Conservation (phyloP, 169 alveolate genomes). For the Besnoitia besnoiti region DNA sequence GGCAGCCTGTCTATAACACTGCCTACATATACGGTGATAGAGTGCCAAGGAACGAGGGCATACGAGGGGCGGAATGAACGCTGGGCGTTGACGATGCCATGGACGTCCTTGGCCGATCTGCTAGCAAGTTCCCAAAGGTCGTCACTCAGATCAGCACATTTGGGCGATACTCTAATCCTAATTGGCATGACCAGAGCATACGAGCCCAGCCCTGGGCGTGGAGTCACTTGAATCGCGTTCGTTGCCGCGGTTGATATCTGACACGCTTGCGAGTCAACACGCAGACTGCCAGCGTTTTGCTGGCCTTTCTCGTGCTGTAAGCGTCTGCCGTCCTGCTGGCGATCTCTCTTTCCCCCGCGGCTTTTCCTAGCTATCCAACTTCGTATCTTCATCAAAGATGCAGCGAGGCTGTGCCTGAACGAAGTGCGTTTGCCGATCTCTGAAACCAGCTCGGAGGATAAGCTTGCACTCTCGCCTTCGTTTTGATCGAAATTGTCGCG, state of each 20-base stretch:
- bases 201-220: constrained; percentile 57
- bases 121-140: constrained; percentile 57
- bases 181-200: constrained; percentile 64
- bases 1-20: neutral
- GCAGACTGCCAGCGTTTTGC: neutral
- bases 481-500: no score
- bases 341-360: neutral
- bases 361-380: constrained; percentile 15
- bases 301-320: neutral
- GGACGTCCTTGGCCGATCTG: constrained; percentile 49
- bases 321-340: neutral
- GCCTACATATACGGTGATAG: neutral
- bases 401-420: neutral
- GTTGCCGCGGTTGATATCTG: neutral
- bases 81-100: constrained; percentile 25
- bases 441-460: no score
- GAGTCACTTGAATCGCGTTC: constrained; percentile 12
- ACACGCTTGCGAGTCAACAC: neutral
- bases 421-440: neutral
- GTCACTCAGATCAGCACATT: constrained; percentile 16
- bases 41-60: constrained; percentile 32
- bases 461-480: no score
- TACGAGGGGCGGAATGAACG: constrained; percentile 4
- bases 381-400: neutral
- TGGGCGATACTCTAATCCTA: constrained; percentile 47